Conservation (phyloP, 306 rosid genomes). For the Astragalus glycyphyllos region DNA sequence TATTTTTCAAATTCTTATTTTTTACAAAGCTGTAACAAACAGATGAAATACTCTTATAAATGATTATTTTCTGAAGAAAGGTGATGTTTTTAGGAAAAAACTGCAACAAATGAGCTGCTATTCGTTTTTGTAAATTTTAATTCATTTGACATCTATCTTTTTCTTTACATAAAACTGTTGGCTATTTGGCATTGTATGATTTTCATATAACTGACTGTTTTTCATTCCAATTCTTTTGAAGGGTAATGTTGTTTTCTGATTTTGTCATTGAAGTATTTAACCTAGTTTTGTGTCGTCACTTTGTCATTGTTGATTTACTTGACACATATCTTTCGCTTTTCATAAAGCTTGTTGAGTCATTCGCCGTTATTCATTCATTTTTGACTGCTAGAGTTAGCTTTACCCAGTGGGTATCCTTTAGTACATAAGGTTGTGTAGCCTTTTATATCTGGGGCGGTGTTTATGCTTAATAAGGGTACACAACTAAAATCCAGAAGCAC, state of each 20-base stretch:
- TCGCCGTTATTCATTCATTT: conserved; percentile 1
- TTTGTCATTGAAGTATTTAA: conserved; percentile 13
- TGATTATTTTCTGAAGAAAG: no score
- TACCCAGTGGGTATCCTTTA: conserved; percentile 12
- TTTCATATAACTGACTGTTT: conserved; percentile 16
- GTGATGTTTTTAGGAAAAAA: no score
- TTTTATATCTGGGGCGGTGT: conserved; percentile 19
- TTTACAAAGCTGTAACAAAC: no score
- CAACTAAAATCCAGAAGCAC: conserved; percentile 2
- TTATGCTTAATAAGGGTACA: conserved; percentile 8
- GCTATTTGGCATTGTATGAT: conserved; percentile 3
- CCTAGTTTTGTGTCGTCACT: conserved; percentile 13
- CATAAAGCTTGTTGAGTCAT: conserved; percentile 7
- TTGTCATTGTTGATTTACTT: conserved; percentile 15
- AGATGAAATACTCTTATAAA: no score
- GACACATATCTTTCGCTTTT: conserved; percentile 12
- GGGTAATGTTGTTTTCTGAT: conserved; percentile 15
- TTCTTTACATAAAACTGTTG: conserved; percentile 9
- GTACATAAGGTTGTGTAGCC: conserved; percentile 17
- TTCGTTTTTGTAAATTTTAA: not conserved
- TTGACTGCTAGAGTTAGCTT: conserved; percentile 13
- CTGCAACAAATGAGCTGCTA: no score
- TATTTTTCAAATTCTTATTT: no score
- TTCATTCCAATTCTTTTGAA: conserved; percentile 21
- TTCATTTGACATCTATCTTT: conserved; percentile 30